Evolutionary conservation across 306 rosid species (phyloP), one percentile per base, ranked within the genome.

Genomic region (Prunus mume): DNA sequence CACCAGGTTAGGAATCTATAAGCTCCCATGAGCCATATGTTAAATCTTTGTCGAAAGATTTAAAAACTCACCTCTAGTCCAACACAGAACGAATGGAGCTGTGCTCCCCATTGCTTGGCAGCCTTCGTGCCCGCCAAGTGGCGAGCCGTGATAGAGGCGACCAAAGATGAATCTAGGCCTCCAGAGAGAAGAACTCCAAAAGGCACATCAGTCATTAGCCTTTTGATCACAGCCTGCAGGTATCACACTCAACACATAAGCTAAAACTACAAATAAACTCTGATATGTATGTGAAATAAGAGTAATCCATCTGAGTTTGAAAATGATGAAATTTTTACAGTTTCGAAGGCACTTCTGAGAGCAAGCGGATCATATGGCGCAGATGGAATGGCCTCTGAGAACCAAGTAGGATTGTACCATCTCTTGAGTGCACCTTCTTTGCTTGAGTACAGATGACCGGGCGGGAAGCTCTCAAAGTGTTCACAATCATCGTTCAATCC

Each of bases 201-300:
- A 51, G 99, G 99, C 75, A 92, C 99, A 88, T 96, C 99, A 38
- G 93, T 96, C 99, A 96, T 96, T 69, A 92, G 80, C 87, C 99
- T 87, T 71, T 96, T 96, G 84, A 88, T 87, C 58, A 92, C 99
- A 46, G 98, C 92, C 97, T 96, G 90, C 73, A 78, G 20, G 22
- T 28, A 68, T 74, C 30, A 61, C 73, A 78, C 56, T 63, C 65
- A 61, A 11, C 32, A 46, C 13, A 61, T 83, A 47, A 76, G 82
- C 19, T 46, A 28, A 8, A 22, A 9, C 9, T n/a, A 14, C 4
- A 46, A 25, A 10, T 4, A 14, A 51, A 15, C 27, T 49, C 32
- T 27, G 41, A 24, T 17, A 73, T 73, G 45, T 1, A 43, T 0
- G 25, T 12, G 5, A 63, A 63, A 28, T 34, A 56, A 5, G 54